phyloP scores from a whole-genome alignment of 2,329 filamentous ascomycete genomes.

The Exophiala alcalophila region DNA sequence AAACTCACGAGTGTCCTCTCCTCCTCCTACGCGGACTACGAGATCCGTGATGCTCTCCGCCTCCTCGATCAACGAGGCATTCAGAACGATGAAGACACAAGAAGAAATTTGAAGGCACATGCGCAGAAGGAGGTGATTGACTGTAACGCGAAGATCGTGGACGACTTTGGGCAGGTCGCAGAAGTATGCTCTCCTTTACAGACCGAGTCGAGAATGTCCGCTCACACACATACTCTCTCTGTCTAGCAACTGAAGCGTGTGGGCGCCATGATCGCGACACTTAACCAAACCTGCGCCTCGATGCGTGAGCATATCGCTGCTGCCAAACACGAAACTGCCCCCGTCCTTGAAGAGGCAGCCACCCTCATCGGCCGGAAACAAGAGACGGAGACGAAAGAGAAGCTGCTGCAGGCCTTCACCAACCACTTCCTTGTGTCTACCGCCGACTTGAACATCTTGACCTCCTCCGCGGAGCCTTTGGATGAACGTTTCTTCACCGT shows the following conservation, averaged over 20 bases:
- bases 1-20: constrained; percentile 84
- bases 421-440: constrained; percentile 82
- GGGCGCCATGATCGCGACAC: constrained; percentile 69
- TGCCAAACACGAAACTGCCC: constrained; percentile 70
- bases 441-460: constrained; percentile 72
- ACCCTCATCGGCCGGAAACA: constrained; percentile 68
- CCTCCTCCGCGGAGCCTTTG: constrained; percentile 74
- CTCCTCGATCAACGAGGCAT: constrained; percentile 71
- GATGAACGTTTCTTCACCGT: constrained; percentile 79
- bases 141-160: constrained; percentile 83
- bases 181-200: constrained; percentile 57
- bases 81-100: constrained; percentile 71
- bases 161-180: constrained; percentile 83
- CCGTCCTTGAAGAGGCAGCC: constrained; percentile 74
- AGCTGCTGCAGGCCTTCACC: constrained; percentile 74
- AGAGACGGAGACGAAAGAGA: constrained; percentile 75
- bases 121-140: constrained; percentile 84
- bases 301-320: constrained; percentile 74
- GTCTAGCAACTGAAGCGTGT: constrained; percentile 80
- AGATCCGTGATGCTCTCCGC: constrained; percentile 79
- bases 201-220: not conserved
- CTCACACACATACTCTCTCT: not conserved
- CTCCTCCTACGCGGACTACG: constrained; percentile 85
- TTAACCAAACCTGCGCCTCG: constrained; percentile 76
- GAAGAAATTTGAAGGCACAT: constrained; percentile 65